Evolutionary conservation across 2,329 filamentous ascomycete genomes (phyloP), one percentile per base, ranked within the genome.

Genomic region (Aspergillus nomiae): DNA sequence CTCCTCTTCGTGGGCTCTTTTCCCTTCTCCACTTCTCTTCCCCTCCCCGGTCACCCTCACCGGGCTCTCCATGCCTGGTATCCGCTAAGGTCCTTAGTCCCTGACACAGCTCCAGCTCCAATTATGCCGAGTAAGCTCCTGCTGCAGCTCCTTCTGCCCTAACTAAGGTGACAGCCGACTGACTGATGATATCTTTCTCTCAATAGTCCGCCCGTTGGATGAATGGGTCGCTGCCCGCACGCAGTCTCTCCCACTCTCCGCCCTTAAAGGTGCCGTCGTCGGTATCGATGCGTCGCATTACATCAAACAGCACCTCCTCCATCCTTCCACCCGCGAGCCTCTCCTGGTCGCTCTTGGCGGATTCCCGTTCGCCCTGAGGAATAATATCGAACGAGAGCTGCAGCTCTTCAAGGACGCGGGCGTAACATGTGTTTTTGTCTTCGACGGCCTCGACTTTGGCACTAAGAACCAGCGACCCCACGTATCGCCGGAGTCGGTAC

Each of bases 241-340:
- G 65, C 82, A 84, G 74, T 85, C 83, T 56, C 86, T 88, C 70
- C 83, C 88, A 63, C 78, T 96, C 69, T 84, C 89, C 64, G 87
- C 91, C 66, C 84, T 97, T 70, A 87, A 90, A 74, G 90, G 89
- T 75, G 87, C 87, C 64, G 86, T 89, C 59, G 86, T 97, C 71
- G 94, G 90, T 67, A 89, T 98, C 72, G 94, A 97, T 82, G 95
- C 94, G 61, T 90, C 91, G 59, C 91, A 96, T 78, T 98, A 95
- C 77, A 87, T 99, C 67, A 86, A 90, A 76, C 88, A 89, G 63
- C 86, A 96, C 68, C 87, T 97, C 71, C 87, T 90, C 73, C 86
- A 85, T 61, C 78, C 85, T 50, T 86, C 88, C 32, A 89, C 87
- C 53, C 90, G 92, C 74, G 95, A 99, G 78, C 94, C 94, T 48